phyloP scores from a whole-genome alignment of 441 rosid genomes.

The Adansonia grandidieri region DNA sequence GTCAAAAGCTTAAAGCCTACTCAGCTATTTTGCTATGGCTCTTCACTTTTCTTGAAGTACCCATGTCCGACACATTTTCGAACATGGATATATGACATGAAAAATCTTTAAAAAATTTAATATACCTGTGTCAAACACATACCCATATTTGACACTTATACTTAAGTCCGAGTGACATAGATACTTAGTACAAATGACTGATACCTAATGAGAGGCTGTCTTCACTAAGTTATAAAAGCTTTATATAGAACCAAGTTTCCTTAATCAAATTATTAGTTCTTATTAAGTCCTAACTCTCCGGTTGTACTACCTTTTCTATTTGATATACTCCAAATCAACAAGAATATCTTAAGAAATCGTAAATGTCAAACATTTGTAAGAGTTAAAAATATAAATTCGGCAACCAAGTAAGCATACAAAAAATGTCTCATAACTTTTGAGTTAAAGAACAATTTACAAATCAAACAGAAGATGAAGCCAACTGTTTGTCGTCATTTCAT shows the following conservation, averaged over 20 bases:
- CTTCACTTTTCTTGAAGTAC: too few relatives aligned
- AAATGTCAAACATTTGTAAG: not conserved
- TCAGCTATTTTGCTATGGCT: too few relatives aligned
- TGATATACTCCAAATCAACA: conserved; percentile 17
- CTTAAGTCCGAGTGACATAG: too few relatives aligned
- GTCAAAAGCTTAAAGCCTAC: conserved; percentile 7
- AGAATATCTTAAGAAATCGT: not conserved
- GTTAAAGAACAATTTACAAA: not conserved
- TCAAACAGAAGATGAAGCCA: conserved; percentile 1
- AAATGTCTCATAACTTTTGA: not conserved
- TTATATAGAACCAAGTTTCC: conserved; percentile 3
- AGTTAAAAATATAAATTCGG: not conserved
- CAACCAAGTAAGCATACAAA: not conserved
- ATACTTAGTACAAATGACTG: not conserved
- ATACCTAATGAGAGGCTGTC: not conserved
- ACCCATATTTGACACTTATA: too few relatives aligned
- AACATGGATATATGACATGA: not conserved
- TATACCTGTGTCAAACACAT: too few relatives aligned
- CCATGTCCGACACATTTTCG: too few relatives aligned
- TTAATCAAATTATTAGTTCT: not conserved
- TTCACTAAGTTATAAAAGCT: not conserved
- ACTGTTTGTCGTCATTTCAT: conserved; percentile 1
- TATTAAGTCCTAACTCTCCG: not conserved
- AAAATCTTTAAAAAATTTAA: too few relatives aligned
- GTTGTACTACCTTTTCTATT: conserved; percentile 1